phyloP scores from a whole-genome alignment of 768 basidiomycete genomes.

The Auricularia sp. region DNA sequence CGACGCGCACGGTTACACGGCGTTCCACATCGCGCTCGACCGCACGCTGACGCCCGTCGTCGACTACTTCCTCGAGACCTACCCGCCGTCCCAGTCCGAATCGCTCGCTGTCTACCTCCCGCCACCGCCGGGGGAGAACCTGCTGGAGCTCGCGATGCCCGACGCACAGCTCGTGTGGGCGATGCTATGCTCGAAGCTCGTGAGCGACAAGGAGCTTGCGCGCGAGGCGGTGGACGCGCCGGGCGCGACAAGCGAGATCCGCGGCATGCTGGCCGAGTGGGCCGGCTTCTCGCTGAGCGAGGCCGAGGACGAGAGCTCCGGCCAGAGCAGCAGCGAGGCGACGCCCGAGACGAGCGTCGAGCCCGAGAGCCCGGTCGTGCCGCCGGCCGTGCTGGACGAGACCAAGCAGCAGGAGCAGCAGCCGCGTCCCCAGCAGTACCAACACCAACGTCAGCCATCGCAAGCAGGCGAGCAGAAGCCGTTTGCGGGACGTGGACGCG shows the following conservation, averaged over 20 bases:
- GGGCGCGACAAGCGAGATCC: conserved; percentile 28
- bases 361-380: background rate
- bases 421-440: background rate
- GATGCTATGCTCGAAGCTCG: conserved; percentile 50
- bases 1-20: conserved; percentile 44
- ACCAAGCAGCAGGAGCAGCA: background rate
- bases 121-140: conserved; percentile 32
- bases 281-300: conserved; percentile 34
- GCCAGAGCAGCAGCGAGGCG: background rate
- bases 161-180: conserved; percentile 57
- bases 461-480: background rate
- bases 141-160: conserved; percentile 38
- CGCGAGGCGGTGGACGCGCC: conserved; percentile 7
- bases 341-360: conserved; percentile 3
- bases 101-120: conserved; percentile 43
- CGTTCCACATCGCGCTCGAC: conserved; percentile 56
- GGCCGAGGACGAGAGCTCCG: conserved; percentile 5
- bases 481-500: conserved; percentile 13
- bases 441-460: conserved; percentile 5
- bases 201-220: conserved; percentile 36
- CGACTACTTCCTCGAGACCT: conserved; percentile 49
- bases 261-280: conserved; percentile 40
- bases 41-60: conserved; percentile 42
- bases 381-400: background rate
- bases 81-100: conserved; percentile 37